phyloP scores from a whole-genome alignment of 2,329 filamentous ascomycete species.

The Zasmidium cellare region DNA sequence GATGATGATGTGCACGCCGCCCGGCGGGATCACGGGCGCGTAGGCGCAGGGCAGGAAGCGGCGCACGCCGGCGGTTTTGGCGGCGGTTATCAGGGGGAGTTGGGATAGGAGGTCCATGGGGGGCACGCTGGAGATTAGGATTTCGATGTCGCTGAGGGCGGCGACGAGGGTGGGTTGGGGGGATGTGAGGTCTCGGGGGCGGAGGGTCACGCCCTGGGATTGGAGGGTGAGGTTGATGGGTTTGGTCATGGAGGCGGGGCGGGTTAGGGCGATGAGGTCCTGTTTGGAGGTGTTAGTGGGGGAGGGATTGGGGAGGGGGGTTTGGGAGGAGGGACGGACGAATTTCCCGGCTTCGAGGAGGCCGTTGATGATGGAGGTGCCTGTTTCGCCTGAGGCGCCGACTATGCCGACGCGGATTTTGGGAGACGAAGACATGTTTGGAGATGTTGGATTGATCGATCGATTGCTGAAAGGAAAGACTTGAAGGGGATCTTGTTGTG shows the following conservation, averaged over 20 bases:
- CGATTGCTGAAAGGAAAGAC: too few relatives aligned
- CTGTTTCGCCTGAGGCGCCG: constrained; percentile 48
- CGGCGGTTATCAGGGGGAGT: constrained; percentile 30
- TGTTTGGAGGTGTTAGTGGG: constrained; percentile 21
- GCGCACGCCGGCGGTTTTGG: constrained; percentile 32
- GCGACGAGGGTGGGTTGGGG: constrained; percentile 42
- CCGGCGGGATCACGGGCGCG: constrained; percentile 44
- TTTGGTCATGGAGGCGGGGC: constrained; percentile 47
- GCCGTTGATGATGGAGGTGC: constrained; percentile 40
- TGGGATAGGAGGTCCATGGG: constrained; percentile 22
- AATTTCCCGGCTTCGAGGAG: constrained; percentile 34
- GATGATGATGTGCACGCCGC: constrained; percentile 41
- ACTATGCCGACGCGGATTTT: constrained; percentile 17
- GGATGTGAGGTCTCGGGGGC: constrained; percentile 45
- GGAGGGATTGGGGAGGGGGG: neutral
- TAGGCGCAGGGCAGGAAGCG: constrained; percentile 36
- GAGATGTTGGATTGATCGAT: too few relatives aligned
- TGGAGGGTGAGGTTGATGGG: constrained; percentile 43
- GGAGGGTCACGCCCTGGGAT: constrained; percentile 46
- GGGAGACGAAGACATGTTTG: too few relatives aligned
- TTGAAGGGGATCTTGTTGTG: too few relatives aligned
- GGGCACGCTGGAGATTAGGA: constrained; percentile 34
- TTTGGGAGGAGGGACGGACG: constrained; percentile 10
- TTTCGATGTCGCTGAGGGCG: constrained; percentile 30
- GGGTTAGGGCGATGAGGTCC: constrained; percentile 52